Base-by-base conservation (phyloP, 2,329 filamentous ascomycete species). In the Huntiella bhutanensis region DNA sequence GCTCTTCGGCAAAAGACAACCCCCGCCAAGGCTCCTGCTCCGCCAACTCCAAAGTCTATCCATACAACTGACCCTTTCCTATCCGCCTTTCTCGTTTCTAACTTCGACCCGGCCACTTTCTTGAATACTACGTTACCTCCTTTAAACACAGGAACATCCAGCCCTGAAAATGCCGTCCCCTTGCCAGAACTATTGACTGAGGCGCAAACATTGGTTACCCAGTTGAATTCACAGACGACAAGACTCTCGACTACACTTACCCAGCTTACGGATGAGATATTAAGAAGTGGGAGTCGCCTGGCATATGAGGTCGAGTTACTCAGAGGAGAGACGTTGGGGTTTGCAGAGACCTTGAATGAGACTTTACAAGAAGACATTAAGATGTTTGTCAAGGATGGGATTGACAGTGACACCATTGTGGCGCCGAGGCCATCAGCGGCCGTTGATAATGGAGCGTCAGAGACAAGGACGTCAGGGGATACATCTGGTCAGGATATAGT, bases 241-340 rank as follows among this genome's bases (percentile, higher is more conserved):
- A 75, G 86, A 40, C 67, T 95, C 5, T 85, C 86, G 11, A 77
- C 71, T 46, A 82, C 78, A 40, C 70, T 98, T 49, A 94, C 86
- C 32, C 80, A 88, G 56, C 68, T 96, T 50, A 95, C 91, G 8
- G 88, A 98, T 60, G 91, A 96, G 54, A 96, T 98, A 52, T 63
- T 98, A 51, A 75, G 91, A 48, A 87, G 84, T 56, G 84, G 87
- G 19, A 85, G 83, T 52, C 73, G 88, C 3, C 66, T 98, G 48
- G 85, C 87, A 15, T 98, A 98, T 57, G 84, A 96, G 62, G 88
- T 96, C 15, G 88, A 96, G 61, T 73, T 96, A 13, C 62, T 96
- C 42, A 75, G 86, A n/a, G 87, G 87, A 52, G 87, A 95, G 62
- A 82, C 85, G 2, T 64, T 86, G 41, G 72, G 81, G n/a, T 65